Evolutionary conservation across 345 rosid species (phyloP).

Genomic region (Lumnitzera littorea): DNA sequence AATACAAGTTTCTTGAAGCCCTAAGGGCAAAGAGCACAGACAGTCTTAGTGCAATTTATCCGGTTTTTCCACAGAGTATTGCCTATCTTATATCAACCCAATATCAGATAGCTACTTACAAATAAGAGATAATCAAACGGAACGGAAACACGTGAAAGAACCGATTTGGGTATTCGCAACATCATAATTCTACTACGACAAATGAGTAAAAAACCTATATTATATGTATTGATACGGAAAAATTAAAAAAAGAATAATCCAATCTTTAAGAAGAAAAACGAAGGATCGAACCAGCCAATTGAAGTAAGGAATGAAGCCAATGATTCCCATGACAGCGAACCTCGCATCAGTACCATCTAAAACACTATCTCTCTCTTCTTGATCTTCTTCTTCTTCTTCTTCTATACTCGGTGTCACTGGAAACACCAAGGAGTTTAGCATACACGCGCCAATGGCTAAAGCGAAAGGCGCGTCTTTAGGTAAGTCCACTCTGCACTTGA

Average conservation of each 20-base stretch:
- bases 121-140: too few species aligned
- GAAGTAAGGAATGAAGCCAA: slow-evolving; percentile 89
- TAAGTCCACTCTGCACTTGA: slow-evolving; percentile 58
- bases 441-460: slow-evolving; percentile 63
- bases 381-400: slow-evolving; percentile 26
- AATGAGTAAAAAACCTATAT: neutral
- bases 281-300: slow-evolving; percentile 74
- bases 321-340: slow-evolving; percentile 84
- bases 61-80: too few species aligned
- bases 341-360: slow-evolving; percentile 63
- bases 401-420: slow-evolving; percentile 29
- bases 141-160: too few species aligned
- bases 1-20: too few species aligned
- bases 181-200: neutral
- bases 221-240: too few species aligned
- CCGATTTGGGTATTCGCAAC: too few species aligned
- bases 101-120: too few species aligned
- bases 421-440: slow-evolving; percentile 64
- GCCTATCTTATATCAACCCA: too few species aligned
- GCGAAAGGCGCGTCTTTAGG: slow-evolving; percentile 63
- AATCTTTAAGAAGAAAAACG: too few species aligned
- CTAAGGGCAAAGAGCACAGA: too few species aligned
- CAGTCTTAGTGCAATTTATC: too few species aligned
- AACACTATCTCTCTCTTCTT: slow-evolving; percentile 24
- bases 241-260: too few species aligned